Base-by-base conservation (phyloP, 2,329 filamentous ascomycete genomes). In the Tolypocladium cylindrosporum region DNA sequence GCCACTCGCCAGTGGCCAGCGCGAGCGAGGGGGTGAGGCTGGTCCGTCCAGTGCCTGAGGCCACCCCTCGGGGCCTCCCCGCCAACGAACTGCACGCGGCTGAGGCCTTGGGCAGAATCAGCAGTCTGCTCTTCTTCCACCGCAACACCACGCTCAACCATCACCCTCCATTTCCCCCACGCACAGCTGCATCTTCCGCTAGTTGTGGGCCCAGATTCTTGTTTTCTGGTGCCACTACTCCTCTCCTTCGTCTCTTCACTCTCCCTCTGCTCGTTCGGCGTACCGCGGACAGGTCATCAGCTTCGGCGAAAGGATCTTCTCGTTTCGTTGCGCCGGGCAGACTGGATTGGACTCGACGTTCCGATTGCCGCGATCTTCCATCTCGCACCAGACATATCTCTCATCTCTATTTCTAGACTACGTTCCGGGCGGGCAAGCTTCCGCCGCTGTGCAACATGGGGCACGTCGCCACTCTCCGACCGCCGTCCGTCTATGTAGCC, bases 371-470 rank as follows among this genome's bases (percentile, higher is more conserved):
- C 40, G 27, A 16, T 5, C 27, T 36, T 16, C n/a, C 42, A 14
- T 34, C 27, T 36, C 50, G 16, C 48, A 19, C 39, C 39, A 24
- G 37, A 39, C 16, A 41, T 4, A 37, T 19, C 21, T 8, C 16
- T 31, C 37, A 13, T 48, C 21, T 27, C 55, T 52, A 52, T 21
- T 36, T 8, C 31, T 52, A 52, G 48, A 37, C 9, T 36, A 37
- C 31, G 5, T 52, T 52, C 48, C 31, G 48, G 48, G 48, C 31
- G 36, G 16, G 42, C 31, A 31, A 36, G 5, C 56, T 19, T 43
- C 10, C 43, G 36, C 21, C 41, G 34, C n/a, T 50, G 41, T 50
- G 36, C 59, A 59, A 59, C 59, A 72, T 72, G 71, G 69, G 69
- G 71, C 69, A 57, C 27, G 65, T 62, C 27, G 36, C 55, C 37